Evolutionary conservation across 768 basidiomycete species (phyloP).

Genomic region (Suillus tomentosus): DNA sequence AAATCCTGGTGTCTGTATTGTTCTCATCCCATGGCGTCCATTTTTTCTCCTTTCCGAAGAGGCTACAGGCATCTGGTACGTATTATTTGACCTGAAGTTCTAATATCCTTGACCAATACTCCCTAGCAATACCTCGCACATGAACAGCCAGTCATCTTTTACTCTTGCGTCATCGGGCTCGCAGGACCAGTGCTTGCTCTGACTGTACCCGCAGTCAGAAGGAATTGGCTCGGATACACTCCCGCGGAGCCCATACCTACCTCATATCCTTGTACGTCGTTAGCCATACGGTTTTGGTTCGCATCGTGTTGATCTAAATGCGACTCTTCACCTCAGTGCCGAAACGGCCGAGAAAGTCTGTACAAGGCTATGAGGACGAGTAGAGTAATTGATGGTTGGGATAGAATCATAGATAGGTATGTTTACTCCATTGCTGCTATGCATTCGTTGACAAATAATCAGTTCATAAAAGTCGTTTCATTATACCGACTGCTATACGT

Average conservation of each 20-base stretch:
- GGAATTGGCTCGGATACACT: slow-evolving; percentile 66
- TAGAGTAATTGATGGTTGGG: slow-evolving; percentile 16
- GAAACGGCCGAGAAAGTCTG: slow-evolving; percentile 64
- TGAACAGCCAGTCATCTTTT: slow-evolving; percentile 90
- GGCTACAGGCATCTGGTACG: slow-evolving; percentile 34
- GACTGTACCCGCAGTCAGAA: slow-evolving; percentile 77
- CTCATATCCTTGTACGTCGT: slow-evolving; percentile 73
- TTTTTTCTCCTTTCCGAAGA: slow-evolving; percentile 31
- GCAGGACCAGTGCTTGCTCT: slow-evolving; percentile 77
- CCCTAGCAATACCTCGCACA: slow-evolving; percentile 86
- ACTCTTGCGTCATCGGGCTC: slow-evolving; percentile 72
- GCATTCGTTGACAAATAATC: neutral
- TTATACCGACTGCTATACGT: neutral
- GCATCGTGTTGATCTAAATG: slow-evolving; percentile 3
- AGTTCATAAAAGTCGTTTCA: neutral
- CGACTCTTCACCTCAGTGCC: slow-evolving; percentile 50
- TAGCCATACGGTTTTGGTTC: neutral
- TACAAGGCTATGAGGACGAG: slow-evolving; percentile 77
- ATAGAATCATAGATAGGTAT: slow-evolving; percentile 14
- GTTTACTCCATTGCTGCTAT: neutral
- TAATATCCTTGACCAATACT: neutral
- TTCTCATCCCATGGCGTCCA: slow-evolving; percentile 28
- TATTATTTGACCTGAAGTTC: neutral
- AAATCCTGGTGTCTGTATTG: slow-evolving; percentile 5
- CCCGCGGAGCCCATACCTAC: slow-evolving; percentile 70